phyloP scores from a whole-genome alignment of 2,329 filamentous ascomycete genomes.

The Verticillium longisporum region DNA sequence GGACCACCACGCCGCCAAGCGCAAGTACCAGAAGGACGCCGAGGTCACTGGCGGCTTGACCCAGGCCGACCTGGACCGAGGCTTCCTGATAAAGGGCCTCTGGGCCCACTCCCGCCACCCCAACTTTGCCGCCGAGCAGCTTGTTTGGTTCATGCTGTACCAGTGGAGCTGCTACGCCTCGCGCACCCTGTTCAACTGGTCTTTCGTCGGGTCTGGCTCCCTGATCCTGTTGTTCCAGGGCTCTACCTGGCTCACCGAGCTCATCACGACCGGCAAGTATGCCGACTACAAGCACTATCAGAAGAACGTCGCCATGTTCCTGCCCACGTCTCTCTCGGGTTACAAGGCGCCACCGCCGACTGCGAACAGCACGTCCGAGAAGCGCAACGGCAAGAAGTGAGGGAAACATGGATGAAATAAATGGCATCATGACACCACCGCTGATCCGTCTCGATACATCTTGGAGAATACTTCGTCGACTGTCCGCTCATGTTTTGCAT shows the following conservation, averaged over 20 bases:
- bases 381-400: constrained; percentile 7
- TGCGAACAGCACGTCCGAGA: constrained; percentile 43
- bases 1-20: constrained; percentile 79
- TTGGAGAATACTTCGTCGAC: constrained; percentile 11
- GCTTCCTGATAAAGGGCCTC: constrained; percentile 77
- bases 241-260: constrained; percentile 83
- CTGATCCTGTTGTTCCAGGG: constrained; percentile 81
- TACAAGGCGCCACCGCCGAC: constrained; percentile 37
- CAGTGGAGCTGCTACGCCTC: constrained; percentile 78
- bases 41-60: constrained; percentile 60
- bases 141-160: constrained; percentile 83
- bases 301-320: constrained; percentile 71
- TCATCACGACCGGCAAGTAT: constrained; percentile 76
- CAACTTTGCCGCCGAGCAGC: constrained; percentile 90
- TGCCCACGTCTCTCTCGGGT: constrained; percentile 50
- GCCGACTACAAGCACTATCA: constrained; percentile 83
- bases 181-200: constrained; percentile 70
- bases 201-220: constrained; percentile 58
- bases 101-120: constrained; percentile 89
- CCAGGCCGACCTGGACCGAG: constrained; percentile 76
- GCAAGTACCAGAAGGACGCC: constrained; percentile 64
- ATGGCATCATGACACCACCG: not conserved
- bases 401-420: not conserved
- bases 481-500: not conserved
- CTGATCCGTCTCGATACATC: not conserved